These are phyloP conservation scores for Trichophyton schoenleinii DNA, from an alignment of 2,329 filamentous ascomycete genomes.

Conservation along the genomic window DNA sequence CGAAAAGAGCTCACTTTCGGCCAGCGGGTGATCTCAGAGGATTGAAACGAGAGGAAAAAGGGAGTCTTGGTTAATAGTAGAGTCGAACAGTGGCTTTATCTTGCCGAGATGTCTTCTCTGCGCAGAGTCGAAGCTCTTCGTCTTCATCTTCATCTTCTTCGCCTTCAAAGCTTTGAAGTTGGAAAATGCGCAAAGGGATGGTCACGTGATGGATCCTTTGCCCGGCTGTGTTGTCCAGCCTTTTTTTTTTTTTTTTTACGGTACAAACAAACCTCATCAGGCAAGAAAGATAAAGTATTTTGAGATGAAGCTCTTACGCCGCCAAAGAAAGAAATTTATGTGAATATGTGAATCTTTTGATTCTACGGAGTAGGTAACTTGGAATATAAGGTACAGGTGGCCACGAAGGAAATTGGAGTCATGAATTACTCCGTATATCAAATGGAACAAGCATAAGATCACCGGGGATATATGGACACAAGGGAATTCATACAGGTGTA, in stretches of 20 bases:
- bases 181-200: not conserved
- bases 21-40: conserved; percentile 1
- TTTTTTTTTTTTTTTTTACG: not conserved
- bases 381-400: not conserved
- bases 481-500: not conserved
- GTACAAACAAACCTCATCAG: too few species aligned
- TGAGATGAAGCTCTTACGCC: not conserved
- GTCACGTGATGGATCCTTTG: not conserved
- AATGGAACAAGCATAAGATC: not conserved
- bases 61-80: not conserved
- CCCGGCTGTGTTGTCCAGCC: not conserved
- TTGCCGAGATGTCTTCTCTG: not conserved
- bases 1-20: conserved; percentile 2
- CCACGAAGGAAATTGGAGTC: not conserved
- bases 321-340: not conserved
- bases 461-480: not conserved
- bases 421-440: not conserved
- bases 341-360: not conserved
- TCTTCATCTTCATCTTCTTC: not conserved
- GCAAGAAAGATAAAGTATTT: not conserved
- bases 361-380: not conserved
- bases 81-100: not conserved
- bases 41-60: not conserved
- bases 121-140: not conserved
- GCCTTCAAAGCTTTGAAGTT: not conserved